These are phyloP conservation scores for Calamus simplicifolius DNA, from an alignment of 176 grass and related monocot genomes.

Conservation along the genomic window DNA sequence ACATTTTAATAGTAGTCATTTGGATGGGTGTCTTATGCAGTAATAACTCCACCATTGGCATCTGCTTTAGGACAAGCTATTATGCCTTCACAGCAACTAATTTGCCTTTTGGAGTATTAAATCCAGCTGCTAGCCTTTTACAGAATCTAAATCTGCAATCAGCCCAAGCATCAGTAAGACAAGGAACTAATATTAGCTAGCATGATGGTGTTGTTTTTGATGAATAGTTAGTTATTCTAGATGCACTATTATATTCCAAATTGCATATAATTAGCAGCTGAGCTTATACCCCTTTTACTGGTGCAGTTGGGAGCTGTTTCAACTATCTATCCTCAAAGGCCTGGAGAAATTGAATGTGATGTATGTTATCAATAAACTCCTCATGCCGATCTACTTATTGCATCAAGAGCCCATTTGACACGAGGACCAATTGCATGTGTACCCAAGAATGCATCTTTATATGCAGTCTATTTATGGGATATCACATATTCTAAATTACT, in stretches of 20 bases:
- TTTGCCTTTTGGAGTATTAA: slow-evolving; percentile 27
- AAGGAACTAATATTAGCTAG: background rate
- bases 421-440: too few species aligned
- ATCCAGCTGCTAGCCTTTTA: slow-evolving; percentile 46
- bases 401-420: too few species aligned
- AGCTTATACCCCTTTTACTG: background rate
- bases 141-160: slow-evolving; percentile 49
- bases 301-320: slow-evolving; percentile 29
- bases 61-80: slow-evolving; percentile 31
- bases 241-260: too few species aligned
- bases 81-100: slow-evolving; percentile 27
- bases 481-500: too few species aligned
- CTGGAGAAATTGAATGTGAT: slow-evolving; percentile 86
- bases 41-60: slow-evolving; percentile 39
- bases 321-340: slow-evolving; percentile 73
- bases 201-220: too few species aligned
- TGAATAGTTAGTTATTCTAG: too few species aligned
- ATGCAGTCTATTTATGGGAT: too few species aligned
- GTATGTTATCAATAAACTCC: slow-evolving; percentile 23
- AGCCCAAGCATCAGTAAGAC: slow-evolving; percentile 33
- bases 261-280: too few species aligned
- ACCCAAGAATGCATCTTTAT: too few species aligned
- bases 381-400: too few species aligned
- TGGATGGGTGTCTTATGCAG: slow-evolving; percentile 24
- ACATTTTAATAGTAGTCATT: background rate